Evolutionary conservation across 2,329 filamentous ascomycete genomes (phyloP), one percentile per base, ranked within the genome.

Genomic region (Rhynchosporium graminicola): DNA sequence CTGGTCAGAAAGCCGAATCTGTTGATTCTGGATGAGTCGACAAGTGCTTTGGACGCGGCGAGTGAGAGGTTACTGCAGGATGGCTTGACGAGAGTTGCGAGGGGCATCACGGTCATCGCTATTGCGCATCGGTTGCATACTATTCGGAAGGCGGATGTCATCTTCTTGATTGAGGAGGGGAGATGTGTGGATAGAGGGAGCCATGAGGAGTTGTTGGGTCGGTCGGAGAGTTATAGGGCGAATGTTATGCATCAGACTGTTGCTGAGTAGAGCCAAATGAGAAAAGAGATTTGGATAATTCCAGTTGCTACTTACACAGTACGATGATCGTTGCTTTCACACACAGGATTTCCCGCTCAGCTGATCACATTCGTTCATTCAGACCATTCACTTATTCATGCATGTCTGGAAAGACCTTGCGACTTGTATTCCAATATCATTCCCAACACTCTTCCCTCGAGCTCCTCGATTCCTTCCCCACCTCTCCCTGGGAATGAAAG

Each of bases 1-100:
- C 78, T 95, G 1, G 82, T 92, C 1, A 83, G 90, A 0, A 83
- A 84, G 64, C 91, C 91, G 0, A 82, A 86, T 45, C 79, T 95
- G 1, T 76, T 96, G 29, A 83, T 96, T 47, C 80, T 96, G 0
- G 92, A 96, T 69, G 91, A 96, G 78, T 89, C 89, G 29, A 96
- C 91, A 0, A 90, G 87, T 50, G 89, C 88, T 3, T 79, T 96
- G 2, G 91, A 96, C 70, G 83, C 85, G 0, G 87, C 87, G 70
- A 88, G 84, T 56, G 88, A 91, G 57, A 78, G 80, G 5, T 76
- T 87, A 9, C 81, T 96, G 29, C 83, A 90, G 60, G 81, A 88
- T 31, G 87, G 86, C 0, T 77, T 92, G 48, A 85, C 90, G 74
- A 79, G 76, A 63, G 83, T 80, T 0, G 79, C 80, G 2, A 77